Conservation (phyloP, 1,284 basidiomycete species). For the Stygiomarasmius scandens region DNA sequence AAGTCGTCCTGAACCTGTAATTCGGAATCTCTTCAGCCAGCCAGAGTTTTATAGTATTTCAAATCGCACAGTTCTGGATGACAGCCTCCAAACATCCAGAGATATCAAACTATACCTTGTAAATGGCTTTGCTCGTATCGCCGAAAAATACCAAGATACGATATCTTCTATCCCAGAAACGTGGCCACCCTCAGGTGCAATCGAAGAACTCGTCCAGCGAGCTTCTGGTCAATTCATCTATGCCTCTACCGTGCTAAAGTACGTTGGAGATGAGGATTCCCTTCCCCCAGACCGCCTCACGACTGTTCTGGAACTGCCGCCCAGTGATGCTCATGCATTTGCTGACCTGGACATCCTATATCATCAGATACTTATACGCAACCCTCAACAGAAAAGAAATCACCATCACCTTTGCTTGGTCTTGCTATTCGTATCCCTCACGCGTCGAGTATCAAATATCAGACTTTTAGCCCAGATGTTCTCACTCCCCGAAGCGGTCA, state of each 20-base stretch:
- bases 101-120: conserved; percentile 7
- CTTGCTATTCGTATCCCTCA: no score
- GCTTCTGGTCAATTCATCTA: conserved; percentile 25
- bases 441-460: no score
- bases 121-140: neutral
- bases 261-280: conserved; percentile 24
- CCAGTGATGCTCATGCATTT: conserved; percentile 16
- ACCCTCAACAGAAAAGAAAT: no score
- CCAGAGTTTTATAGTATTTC: neutral
- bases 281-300: conserved; percentile 27
- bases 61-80: neutral
- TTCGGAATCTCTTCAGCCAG: conserved; percentile 21
- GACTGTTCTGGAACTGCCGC: conserved; percentile 18
- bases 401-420: no score
- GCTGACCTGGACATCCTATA: conserved; percentile 28
- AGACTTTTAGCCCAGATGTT: no score
- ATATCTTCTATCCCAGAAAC: neutral
- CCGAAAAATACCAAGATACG: neutral
- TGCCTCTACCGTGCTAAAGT: conserved; percentile 30
- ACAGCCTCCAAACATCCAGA: neutral
- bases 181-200: conserved; percentile 25
- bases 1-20: conserved; percentile 27
- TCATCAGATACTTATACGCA: conserved; percentile 5
- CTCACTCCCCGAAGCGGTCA: no score
- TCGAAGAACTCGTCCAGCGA: conserved; percentile 22